A percentile compares a stretch with the other conserved stretches of the same genome.
phyloP scores from a whole-genome alignment of 108 stramenopile genomes.

The Nitzschia sp. region DNA sequence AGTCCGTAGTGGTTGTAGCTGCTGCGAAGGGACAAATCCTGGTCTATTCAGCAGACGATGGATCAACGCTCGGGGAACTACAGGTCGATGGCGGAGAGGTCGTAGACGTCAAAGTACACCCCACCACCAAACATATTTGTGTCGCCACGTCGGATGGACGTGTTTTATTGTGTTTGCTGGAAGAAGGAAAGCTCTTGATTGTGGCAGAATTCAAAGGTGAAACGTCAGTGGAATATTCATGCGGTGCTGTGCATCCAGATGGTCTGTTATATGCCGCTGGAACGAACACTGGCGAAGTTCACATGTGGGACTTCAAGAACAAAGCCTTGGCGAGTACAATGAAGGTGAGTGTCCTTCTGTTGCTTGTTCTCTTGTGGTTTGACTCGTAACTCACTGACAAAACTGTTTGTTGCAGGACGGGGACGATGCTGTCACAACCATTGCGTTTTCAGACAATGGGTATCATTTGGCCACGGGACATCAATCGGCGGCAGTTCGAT shows the following conservation, averaged over 20 bases:
- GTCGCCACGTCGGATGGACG: constrained; percentile 33
- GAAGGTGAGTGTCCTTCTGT: constrained; percentile 17
- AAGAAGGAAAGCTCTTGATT: constrained; percentile 14
- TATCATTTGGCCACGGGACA: constrained; percentile 69
- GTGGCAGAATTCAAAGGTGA: constrained; percentile 16
- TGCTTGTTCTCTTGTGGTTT: too few species aligned
- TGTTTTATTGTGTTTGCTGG: constrained; percentile 31
- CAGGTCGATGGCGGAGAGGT: constrained; percentile 3
- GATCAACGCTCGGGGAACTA: constrained; percentile 7
- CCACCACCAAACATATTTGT: constrained; percentile 45
- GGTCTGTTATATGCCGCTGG: constrained; percentile 85
- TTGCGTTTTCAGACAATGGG: constrained; percentile 89
- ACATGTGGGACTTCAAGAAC: constrained; percentile 88
- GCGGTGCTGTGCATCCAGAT: constrained; percentile 87
- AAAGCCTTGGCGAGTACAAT: constrained; percentile 61
- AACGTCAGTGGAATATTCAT: constrained; percentile 35
- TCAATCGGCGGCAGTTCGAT: constrained; percentile 42
- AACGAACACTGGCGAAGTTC: constrained; percentile 48
- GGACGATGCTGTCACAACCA: constrained; percentile 44
- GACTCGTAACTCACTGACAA: too few species aligned
- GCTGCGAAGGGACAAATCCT: constrained; percentile 21
- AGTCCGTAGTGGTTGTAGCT: constrained; percentile 19
- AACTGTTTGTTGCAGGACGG: too few species aligned
- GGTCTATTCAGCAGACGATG: constrained; percentile 29
- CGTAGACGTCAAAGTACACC: constrained; percentile 51